Conservation (phyloP, 768 basidiomycete genomes). For the Coprinopsis marcescibilis region DNA sequence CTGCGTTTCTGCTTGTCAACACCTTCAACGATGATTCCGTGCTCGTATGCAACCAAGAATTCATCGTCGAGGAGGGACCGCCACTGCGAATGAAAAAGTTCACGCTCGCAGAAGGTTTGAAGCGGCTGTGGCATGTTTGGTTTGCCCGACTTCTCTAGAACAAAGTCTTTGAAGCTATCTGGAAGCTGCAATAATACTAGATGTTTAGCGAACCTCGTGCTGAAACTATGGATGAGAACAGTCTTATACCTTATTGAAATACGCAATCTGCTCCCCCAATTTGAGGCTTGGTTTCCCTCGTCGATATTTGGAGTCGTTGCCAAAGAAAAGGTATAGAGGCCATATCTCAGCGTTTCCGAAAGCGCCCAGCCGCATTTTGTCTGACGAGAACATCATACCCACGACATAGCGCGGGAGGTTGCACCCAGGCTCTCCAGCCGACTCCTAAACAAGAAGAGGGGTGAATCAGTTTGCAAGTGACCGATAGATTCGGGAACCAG, state of each 20-base stretch:
- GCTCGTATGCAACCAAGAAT: slow-evolving; percentile 4
- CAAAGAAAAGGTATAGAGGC: slow-evolving; percentile 2
- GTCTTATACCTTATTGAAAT: neutral
- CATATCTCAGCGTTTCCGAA: neutral
- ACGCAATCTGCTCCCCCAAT: neutral
- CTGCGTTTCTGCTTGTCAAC: neutral
- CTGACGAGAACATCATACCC: neutral
- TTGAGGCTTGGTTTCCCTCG: neutral
- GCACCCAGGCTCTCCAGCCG: slow-evolving; percentile 2
- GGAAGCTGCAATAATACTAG: slow-evolving; percentile 1
- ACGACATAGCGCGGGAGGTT: slow-evolving; percentile 16
- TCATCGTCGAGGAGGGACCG: slow-evolving; percentile 1
- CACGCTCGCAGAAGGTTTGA: slow-evolving; percentile 4
- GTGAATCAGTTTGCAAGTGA: neutral
- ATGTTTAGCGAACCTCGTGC: neutral
- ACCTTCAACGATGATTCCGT: slow-evolving; percentile 9
- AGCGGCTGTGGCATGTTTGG: neutral
- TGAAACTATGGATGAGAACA: neutral
- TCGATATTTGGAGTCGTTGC: slow-evolving; percentile 1
- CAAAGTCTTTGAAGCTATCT: slow-evolving; percentile 7
- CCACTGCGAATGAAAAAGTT: slow-evolving; percentile 10
- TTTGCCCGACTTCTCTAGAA: neutral
- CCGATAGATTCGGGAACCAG: neutral
- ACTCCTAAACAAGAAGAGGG: neutral
- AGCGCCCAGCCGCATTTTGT: neutral